Percentiles rank a stretch among this genome's conserved stretches.
phyloP scores from a whole-genome alignment of 305 asterid species.

The Fraxinus albicans region DNA sequence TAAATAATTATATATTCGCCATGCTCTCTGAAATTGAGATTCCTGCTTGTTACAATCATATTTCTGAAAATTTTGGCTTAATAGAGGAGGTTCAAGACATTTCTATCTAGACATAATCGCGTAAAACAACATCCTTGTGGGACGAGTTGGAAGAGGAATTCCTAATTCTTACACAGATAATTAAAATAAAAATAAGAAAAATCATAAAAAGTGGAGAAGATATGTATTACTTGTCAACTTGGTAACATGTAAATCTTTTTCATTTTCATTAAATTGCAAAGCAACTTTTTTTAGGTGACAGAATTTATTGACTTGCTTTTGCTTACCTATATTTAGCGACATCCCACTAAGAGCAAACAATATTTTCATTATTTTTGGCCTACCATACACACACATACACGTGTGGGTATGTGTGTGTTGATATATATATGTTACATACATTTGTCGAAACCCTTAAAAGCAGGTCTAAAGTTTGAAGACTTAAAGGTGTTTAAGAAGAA shows the following conservation, averaged over 20 bases:
- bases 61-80: not conserved
- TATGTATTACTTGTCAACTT: conserved; percentile 25
- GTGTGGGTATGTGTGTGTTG: not conserved
- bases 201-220: not conserved
- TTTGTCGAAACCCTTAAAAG: conserved; percentile 63
- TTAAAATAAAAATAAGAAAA: too few species aligned
- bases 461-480: conserved; percentile 60
- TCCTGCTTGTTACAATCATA: not conserved
- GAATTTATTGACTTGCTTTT: conserved; percentile 12
- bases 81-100: not conserved
- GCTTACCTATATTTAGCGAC: conserved; percentile 25
- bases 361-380: not conserved
- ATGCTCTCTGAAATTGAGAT: not conserved
- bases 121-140: too few species aligned
- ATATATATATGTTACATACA: not conserved
- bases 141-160: too few species aligned
- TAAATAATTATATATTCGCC: not conserved
- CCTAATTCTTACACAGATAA: not conserved
- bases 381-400: not conserved
- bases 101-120: not conserved
- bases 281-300: conserved; percentile 11
- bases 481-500: conserved; percentile 53
- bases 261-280: not conserved
- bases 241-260: conserved; percentile 19
- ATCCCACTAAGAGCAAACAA: conserved; percentile 28